Conservation (phyloP, 73 alveolate genomes). For the Paramecium caudatum region DNA sequence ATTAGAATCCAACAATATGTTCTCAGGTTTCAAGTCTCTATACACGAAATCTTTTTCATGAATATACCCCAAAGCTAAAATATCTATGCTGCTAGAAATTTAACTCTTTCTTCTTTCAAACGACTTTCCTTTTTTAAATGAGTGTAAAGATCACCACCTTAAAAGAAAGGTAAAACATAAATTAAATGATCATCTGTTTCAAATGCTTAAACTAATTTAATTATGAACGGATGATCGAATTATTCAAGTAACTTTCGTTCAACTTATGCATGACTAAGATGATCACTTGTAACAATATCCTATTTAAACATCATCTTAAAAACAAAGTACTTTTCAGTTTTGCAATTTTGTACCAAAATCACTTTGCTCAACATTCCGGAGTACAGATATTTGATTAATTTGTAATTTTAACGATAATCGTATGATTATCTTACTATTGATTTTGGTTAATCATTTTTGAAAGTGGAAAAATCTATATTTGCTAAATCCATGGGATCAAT, state of each 20-base stretch:
- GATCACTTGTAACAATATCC: slow-evolving; percentile 89
- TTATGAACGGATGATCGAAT: slow-evolving; percentile 93
- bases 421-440: slow-evolving; percentile 19
- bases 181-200: slow-evolving; percentile 90
- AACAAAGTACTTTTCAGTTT: slow-evolving; percentile 87
- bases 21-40: slow-evolving; percentile 97
- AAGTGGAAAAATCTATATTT: slow-evolving; percentile 55
- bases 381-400: slow-evolving; percentile 83
- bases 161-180: slow-evolving; percentile 91
- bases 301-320: slow-evolving; percentile 93
- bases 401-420: slow-evolving; percentile 79
- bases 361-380: slow-evolving; percentile 96
- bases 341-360: slow-evolving; percentile 83
- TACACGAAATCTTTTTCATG: slow-evolving; percentile 90
- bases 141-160: slow-evolving; percentile 97
- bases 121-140: slow-evolving; percentile 88
- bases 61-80: slow-evolving; percentile 92
- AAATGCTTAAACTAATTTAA: slow-evolving; percentile 90
- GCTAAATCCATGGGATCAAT: slow-evolving; percentile 61
- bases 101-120: slow-evolving; percentile 89
- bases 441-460: slow-evolving; percentile 4
- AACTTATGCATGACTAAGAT: slow-evolving; percentile 84
- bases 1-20: slow-evolving; percentile 87
- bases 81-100: slow-evolving; percentile 90
- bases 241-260: slow-evolving; percentile 91